phyloP scores from a whole-genome alignment of 2,329 filamentous ascomycete genomes.

The Phyllosticta paracitricarpa region DNA sequence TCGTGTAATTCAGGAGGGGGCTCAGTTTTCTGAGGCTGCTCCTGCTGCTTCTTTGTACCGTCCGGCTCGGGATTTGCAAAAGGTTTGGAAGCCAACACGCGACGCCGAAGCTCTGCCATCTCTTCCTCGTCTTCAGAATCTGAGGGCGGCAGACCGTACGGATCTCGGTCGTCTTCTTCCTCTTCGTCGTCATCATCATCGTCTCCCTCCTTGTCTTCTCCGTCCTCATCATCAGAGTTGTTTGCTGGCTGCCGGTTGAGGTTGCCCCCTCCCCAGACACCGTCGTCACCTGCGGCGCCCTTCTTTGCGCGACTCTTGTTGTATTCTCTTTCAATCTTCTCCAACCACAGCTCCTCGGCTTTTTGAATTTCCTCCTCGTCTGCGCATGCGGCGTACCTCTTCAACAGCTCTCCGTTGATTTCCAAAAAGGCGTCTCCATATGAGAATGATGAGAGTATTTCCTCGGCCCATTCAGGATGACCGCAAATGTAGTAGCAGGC shows the following conservation, averaged over 20 bases:
- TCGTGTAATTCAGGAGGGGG: slow-evolving; percentile 33
- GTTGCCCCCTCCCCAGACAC: slow-evolving; percentile 88
- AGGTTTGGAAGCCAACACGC: slow-evolving; percentile 83
- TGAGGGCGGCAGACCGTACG: slow-evolving; percentile 63
- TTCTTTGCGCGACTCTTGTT: slow-evolving; percentile 61
- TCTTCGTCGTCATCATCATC: slow-evolving; percentile 33
- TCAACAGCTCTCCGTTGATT: slow-evolving; percentile 76
- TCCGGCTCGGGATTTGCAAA: slow-evolving; percentile 54
- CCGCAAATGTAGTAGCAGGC: slow-evolving; percentile 92
- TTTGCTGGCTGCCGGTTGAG: slow-evolving; percentile 55
- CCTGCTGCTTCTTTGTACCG: slow-evolving; percentile 43
- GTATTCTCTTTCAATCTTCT: slow-evolving; percentile 83
- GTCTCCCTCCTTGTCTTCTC: slow-evolving; percentile 36
- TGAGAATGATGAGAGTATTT: slow-evolving; percentile 72
- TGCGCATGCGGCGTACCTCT: slow-evolving; percentile 72
- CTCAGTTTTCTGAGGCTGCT: slow-evolving; percentile 48
- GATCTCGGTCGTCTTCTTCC: slow-evolving; percentile 48
- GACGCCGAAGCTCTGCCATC: slow-evolving; percentile 85
- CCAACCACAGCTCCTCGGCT: slow-evolving; percentile 79
- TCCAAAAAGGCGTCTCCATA: slow-evolving; percentile 84
- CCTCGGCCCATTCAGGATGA: slow-evolving; percentile 79
- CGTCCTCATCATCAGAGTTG: slow-evolving; percentile 35
- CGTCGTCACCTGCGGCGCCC: slow-evolving; percentile 48
- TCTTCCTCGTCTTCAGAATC: slow-evolving; percentile 74
- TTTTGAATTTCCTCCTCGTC: slow-evolving; percentile 76